Evolutionary conservation across 192 early-diverging fungal genomes (phyloP).

Genomic region (Coemansia aciculifera): DNA sequence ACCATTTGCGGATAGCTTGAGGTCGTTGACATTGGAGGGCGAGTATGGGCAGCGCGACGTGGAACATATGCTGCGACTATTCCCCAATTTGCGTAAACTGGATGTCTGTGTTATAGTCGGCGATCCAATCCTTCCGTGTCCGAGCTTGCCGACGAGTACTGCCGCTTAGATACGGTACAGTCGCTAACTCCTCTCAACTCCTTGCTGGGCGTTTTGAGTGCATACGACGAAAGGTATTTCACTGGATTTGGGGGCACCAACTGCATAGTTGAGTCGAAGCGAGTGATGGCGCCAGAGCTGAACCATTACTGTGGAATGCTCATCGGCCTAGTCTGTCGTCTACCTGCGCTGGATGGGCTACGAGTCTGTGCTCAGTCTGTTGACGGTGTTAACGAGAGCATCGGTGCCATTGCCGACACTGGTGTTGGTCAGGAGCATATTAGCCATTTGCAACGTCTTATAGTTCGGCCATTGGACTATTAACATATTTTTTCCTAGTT

Average conservation of each 20-base stretch:
- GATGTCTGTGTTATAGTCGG: too few relatives aligned
- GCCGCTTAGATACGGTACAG: too few relatives aligned
- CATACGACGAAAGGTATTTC: too few relatives aligned
- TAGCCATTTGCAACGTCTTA: neutral
- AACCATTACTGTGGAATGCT: neutral
- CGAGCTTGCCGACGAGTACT: too few relatives aligned
- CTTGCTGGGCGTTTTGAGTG: neutral
- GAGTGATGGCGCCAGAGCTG: too few relatives aligned
- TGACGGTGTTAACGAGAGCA: neutral
- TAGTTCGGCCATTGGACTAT: neutral
- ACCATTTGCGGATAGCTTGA: conserved; percentile 1
- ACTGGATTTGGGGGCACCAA: too few relatives aligned
- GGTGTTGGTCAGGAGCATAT: neutral
- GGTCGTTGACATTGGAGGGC: neutral
- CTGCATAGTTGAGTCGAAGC: too few relatives aligned
- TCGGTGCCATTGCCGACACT: neutral
- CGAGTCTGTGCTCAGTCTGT: neutral
- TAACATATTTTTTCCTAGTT: neutral
- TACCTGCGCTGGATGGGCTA: neutral
- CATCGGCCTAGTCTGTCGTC: neutral
- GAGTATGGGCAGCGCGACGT: neutral
- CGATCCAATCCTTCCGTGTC: too few relatives aligned
- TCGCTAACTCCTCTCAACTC: too few relatives aligned
- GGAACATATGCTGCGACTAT: neutral
- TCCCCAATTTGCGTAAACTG: conserved; percentile 1